A percentile compares a stretch with the other conserved stretches of the same genome.
phyloP scores from a whole-genome alignment of 331 rosid species.

The Quercus lobata region DNA sequence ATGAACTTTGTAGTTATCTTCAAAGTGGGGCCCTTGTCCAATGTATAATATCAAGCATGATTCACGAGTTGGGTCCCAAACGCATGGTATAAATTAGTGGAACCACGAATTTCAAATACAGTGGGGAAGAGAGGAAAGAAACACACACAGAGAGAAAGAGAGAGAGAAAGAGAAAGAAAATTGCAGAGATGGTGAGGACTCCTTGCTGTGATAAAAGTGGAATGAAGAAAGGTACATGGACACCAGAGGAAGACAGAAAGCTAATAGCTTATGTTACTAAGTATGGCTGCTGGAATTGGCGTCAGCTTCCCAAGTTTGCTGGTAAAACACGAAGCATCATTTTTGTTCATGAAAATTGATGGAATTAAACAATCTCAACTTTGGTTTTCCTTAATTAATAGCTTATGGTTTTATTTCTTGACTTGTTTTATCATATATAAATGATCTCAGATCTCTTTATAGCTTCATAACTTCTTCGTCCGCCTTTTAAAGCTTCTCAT shows the following conservation, averaged over 20 bases:
- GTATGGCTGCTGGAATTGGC: conserved; percentile 93
- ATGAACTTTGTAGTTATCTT: background rate
- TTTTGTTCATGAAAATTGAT: background rate
- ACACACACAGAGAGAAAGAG: background rate
- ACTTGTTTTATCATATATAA: too few species aligned
- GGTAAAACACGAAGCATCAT: conserved; percentile 24
- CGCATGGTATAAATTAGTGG: background rate
- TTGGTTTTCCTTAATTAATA: background rate
- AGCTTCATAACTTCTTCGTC: background rate
- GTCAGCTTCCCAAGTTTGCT: conserved; percentile 77
- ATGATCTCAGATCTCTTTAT: too few species aligned
- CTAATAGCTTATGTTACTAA: conserved; percentile 67
- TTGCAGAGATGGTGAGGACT: conserved; percentile 53
- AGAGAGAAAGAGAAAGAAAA: background rate
- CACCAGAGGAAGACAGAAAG: conserved; percentile 66
- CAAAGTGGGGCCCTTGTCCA: background rate
- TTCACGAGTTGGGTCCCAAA: conserved; percentile 28
- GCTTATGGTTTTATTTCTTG: background rate
- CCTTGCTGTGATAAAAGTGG: conserved; percentile 53
- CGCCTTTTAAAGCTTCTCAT: background rate
- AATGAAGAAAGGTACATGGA: conserved; percentile 76
- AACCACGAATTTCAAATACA: background rate
- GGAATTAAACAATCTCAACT: background rate
- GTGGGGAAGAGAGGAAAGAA: background rate
- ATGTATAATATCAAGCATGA: conserved; percentile 2